Percentiles rank a stretch among this genome's conserved stretches.
These are phyloP conservation scores for Adansonia rubrostipa DNA, from an alignment of 441 rosid species.

Conservation along the genomic window DNA sequence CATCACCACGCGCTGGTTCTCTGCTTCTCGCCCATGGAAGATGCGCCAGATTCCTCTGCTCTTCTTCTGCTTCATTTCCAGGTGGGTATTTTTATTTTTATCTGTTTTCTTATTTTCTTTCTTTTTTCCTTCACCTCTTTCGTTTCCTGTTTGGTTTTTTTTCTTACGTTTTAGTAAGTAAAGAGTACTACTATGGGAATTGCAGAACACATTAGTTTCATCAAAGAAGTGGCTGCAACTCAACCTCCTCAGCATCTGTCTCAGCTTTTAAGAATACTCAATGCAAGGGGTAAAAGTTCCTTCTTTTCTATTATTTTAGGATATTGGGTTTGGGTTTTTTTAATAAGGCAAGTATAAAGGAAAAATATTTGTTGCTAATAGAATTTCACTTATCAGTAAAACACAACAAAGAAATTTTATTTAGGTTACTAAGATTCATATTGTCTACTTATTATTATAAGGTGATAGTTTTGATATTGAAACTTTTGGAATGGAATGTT, in stretches of 20 bases:
- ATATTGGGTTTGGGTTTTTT: not conserved
- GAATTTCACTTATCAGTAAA: not conserved
- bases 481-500: not conserved
- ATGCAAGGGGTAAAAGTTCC: slow-evolving; percentile 53
- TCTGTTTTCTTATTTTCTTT: no score
- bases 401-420: not conserved
- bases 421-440: not conserved
- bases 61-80: slow-evolving; percentile 41
- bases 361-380: not conserved
- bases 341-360: not conserved
- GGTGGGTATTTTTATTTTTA: slow-evolving; percentile 35
- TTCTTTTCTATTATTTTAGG: not conserved
- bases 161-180: not conserved
- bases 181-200: not conserved
- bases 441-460: not conserved
- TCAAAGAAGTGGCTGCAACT: slow-evolving; percentile 69
- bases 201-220: slow-evolving; percentile 64
- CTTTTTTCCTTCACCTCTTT: not conserved
- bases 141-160: not conserved
- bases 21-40: slow-evolving; percentile 34
- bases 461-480: not conserved
- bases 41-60: slow-evolving; percentile 40
- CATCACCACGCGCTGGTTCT: slow-evolving; percentile 44
- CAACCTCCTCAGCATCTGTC: slow-evolving; percentile 71
- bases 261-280: slow-evolving; percentile 58